These are phyloP conservation scores for Buddleja alternifolia DNA, from an alignment of 257 asterid species.

Conservation along the genomic window DNA sequence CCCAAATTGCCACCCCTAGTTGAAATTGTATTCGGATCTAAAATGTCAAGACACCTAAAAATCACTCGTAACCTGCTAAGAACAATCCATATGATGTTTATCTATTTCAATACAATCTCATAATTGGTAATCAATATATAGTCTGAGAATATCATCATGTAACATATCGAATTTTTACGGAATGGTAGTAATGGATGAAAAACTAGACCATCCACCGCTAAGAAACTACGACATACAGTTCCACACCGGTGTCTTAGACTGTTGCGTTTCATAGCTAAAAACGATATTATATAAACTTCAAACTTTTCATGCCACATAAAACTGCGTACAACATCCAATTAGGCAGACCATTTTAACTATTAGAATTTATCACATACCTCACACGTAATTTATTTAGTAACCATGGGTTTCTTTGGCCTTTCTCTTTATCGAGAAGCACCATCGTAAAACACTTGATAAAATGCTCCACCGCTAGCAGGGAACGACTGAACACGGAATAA, in stretches of 20 bases:
- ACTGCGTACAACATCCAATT: background rate
- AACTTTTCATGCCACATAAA: background rate
- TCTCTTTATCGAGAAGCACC: constrained; percentile 55
- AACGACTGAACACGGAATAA: too few relatives aligned
- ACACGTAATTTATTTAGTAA: background rate
- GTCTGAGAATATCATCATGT: background rate
- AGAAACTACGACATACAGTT: constrained; percentile 32
- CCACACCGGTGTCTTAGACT: background rate
- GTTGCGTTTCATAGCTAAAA: constrained; percentile 14
- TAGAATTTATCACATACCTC: too few relatives aligned
- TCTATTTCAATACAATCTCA: background rate
- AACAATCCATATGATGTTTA: too few relatives aligned
- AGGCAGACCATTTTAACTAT: background rate
- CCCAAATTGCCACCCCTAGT: too few relatives aligned
- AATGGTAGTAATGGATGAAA: constrained; percentile 28
- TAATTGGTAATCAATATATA: background rate
- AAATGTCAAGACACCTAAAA: too few relatives aligned
- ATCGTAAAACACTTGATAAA: constrained; percentile 43
- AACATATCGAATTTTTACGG: constrained; percentile 15
- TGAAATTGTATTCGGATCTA: too few relatives aligned
- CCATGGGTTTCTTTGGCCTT: constrained; percentile 40
- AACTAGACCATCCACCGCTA: constrained; percentile 34
- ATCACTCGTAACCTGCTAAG: too few relatives aligned
- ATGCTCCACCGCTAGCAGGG: constrained; percentile 44
- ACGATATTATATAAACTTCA: constrained; percentile 19